These are phyloP conservation scores for Mycena capillaripes DNA, from an alignment of 768 basidiomycete species.

Conservation along the genomic window DNA sequence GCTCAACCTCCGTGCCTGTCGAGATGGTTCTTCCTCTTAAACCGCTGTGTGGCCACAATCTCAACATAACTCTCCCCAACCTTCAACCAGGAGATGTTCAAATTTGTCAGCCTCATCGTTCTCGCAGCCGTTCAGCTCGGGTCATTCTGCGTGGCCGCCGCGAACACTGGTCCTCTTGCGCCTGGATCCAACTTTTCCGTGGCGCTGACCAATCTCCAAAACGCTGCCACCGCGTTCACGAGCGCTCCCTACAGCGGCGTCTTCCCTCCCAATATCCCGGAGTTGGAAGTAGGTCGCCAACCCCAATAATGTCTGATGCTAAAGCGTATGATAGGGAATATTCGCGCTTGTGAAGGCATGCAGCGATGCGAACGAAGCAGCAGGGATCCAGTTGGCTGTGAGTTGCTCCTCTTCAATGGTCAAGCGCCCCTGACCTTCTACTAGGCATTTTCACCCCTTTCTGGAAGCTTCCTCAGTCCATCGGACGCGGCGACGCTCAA, in stretches of 20 bases:
- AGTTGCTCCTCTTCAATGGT: not conserved
- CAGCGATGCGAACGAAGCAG: slow-evolving; percentile 18
- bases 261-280: slow-evolving; percentile 7
- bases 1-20: too few species aligned
- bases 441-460: not conserved
- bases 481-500: slow-evolving; percentile 13
- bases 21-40: too few species aligned
- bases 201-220: not conserved
- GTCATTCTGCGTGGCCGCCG: not conserved
- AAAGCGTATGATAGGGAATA: slow-evolving; percentile 10
- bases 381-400: slow-evolving; percentile 18
- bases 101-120: not conserved
- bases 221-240: not conserved
- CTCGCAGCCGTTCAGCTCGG: slow-evolving; percentile 8
- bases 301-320: not conserved
- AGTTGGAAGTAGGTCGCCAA: not conserved
- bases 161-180: not conserved
- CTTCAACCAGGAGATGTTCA: too few species aligned
- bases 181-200: slow-evolving; percentile 11
- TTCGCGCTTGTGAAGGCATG: not conserved
- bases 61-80: too few species aligned
- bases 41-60: too few species aligned
- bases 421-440: not conserved
- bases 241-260: not conserved
- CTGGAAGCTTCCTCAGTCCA: not conserved